Evolutionary conservation across 176 grass and related monocot species (phyloP), one percentile per base, ranked within the genome.

Genomic region (Ananas comosus): DNA sequence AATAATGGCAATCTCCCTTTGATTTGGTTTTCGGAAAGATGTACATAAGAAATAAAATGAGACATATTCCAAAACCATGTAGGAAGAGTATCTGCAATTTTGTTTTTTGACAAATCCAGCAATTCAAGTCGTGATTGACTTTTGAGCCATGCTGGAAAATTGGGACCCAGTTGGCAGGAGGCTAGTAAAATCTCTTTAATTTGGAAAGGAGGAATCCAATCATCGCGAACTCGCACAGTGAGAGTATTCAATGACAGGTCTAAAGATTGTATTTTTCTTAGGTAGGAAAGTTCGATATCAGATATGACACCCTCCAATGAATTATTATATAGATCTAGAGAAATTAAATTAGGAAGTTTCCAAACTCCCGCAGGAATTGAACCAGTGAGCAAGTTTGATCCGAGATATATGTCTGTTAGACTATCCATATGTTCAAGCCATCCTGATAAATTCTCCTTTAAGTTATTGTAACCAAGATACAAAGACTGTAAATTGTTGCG

Each of bases 111-210:
- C 4, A 76, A 75, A 54, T 71, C n/a, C 48, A 84, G 63, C 1
- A 4, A 0, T 11, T 0, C 2, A 9, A 66, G 25, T 13, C 17
- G 0, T 13, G 16, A 14, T 11, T 64, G 64, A 18, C 29, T 59
- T 84, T 25, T 79, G 9, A 84, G 23, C 82, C 76, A 84, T 12
- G 19, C 6, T 0, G 82, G 82, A 58, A 84, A 84, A 3, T 54
- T 49, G 10, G 76, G 76, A 8, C 82, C 76, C 21, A 75, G 33
- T 42, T 13, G 16, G 3, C 76, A 84, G 25, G 54, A 79, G 1
- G 10, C 12, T 23, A 84, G 14, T 1, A 0, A 0, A 68, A 50
- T 66, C 0, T 11, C 0, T 9, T 3, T 3, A 1, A 83, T 42
- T 63, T 51, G 51, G 56, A 79, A 69, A 1, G 68, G 70, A 52